Percentiles rank a stretch among this genome's conserved stretches.
These are phyloP conservation scores for Rhodotorula graminis DNA, from an alignment of 768 basidiomycete species.

Conservation along the genomic window DNA sequence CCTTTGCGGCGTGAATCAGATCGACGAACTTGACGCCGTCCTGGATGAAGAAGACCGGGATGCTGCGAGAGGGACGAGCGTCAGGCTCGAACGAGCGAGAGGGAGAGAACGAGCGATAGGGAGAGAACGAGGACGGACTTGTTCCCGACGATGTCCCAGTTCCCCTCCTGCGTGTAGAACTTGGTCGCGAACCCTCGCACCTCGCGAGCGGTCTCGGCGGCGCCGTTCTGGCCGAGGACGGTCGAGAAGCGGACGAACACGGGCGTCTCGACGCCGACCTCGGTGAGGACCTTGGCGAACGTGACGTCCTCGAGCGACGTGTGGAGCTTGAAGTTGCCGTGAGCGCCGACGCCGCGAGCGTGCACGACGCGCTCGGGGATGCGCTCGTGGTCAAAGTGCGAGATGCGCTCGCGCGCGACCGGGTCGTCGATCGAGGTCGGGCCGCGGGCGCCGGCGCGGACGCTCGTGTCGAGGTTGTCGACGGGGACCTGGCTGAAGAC, in stretches of 20 bases:
- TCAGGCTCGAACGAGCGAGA: not conserved
- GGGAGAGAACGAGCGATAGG: too few species aligned
- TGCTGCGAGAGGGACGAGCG: constrained; percentile 22
- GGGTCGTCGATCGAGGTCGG: constrained; percentile 65
- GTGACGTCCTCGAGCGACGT: constrained; percentile 67
- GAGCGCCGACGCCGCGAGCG: constrained; percentile 56
- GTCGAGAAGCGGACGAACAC: constrained; percentile 81
- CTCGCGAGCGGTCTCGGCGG: constrained; percentile 61
- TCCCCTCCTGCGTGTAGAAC: constrained; percentile 78
- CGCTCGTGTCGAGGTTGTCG: constrained; percentile 47
- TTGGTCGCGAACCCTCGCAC: constrained; percentile 81
- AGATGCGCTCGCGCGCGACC: constrained; percentile 46
- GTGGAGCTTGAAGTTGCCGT: constrained; percentile 77
- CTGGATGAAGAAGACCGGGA: constrained; percentile 49
- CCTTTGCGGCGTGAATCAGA: constrained; percentile 63
- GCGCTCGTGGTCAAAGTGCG: constrained; percentile 56
- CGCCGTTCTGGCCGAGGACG: constrained; percentile 56
- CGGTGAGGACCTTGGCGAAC: constrained; percentile 51
- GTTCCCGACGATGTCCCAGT: constrained; percentile 71
- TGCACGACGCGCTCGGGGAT: constrained; percentile 60
- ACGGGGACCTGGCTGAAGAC: constrained; percentile 24
- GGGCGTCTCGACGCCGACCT: constrained; percentile 57
- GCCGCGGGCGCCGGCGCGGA: constrained; percentile 53
- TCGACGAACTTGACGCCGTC: constrained; percentile 66
- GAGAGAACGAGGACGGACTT: constrained; percentile 51